Percentiles rank a stretch among this genome's conserved stretches.
These are phyloP conservation scores for Clausena lansium DNA, from an alignment of 345 rosid species.

Conservation along the genomic window DNA sequence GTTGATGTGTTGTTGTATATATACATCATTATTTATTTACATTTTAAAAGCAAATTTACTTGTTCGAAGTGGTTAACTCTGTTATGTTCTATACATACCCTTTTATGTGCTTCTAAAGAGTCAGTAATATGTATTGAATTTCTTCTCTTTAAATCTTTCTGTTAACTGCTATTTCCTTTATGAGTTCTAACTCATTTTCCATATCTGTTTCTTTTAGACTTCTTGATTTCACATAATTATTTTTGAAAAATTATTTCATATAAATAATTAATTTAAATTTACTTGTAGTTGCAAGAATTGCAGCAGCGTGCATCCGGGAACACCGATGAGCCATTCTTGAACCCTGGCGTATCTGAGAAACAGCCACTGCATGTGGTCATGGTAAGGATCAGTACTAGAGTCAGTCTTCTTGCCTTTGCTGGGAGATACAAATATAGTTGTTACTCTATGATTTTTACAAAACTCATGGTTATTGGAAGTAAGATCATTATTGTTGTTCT, in stretches of 20 bases:
- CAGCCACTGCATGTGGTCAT: slow-evolving; percentile 93
- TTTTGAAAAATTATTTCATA: not conserved
- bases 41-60: not conserved
- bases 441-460: not conserved
- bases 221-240: not conserved
- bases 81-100: not conserved
- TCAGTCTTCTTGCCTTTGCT: not conserved
- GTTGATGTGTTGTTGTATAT: not conserved
- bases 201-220: not conserved
- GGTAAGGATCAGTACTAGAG: slow-evolving; percentile 44
- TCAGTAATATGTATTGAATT: not conserved
- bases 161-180: not conserved
- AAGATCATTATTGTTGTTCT: not conserved
- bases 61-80: not conserved
- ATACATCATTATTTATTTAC: not conserved
- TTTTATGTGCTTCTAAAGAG: not conserved
- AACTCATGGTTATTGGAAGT: not conserved
- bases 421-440: not conserved
- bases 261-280: slow-evolving; percentile 22
- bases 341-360: slow-evolving; percentile 87
- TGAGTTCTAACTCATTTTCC: not conserved
- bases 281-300: slow-evolving; percentile 81
- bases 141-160: not conserved
- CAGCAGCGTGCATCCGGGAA: slow-evolving; percentile 86
- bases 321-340: slow-evolving; percentile 62